Evolutionary conservation across 192 early-diverging fungal species (phyloP), one percentile per base, ranked within the genome.

Genomic region (Gonapodya sp.): DNA sequence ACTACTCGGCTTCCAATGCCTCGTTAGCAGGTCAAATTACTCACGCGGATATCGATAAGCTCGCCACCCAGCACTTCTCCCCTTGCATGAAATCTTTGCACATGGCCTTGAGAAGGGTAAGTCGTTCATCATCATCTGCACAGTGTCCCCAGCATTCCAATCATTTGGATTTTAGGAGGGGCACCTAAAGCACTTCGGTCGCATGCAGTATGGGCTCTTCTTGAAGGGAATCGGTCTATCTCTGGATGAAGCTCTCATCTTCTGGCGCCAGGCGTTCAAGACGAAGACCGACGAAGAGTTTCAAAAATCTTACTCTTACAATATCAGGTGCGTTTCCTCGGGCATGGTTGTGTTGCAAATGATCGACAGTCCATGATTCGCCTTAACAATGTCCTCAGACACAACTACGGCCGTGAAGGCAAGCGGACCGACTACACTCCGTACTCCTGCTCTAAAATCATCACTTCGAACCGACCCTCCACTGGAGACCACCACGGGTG

Each of bases 391-490:
- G 8, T 16, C 8, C 46, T 64, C 24, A 64, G 46, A 36, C 95
- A 97, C 89, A 95, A 94, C 86, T 99, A 99, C 84, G 97, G 97
- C 80, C 82, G 92, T 82, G 97, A 99, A 84, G 97, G 97, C 73
- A 93, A 92, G 64, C 92, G 97, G 16, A 86, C 86, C 30, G 87
- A 95, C 86, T 95, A 95, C 83, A 85, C 85, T 35, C 91, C 94
- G 18, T 95, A 92, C 80, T 84, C 83, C 35, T 99, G 97, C 86
- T 86, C 89, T 80, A 93, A 93, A 78, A 94, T 99, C 86, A 98
- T 99, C 83, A 93, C 86, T 79, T 83, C 85, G 18, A 92, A 93
- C 80, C 89, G 88, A 33, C 96, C 97, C 0, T 91, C 91, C 18
- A 86, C 94, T 1, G 92, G 92, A 16, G 96, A 98, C 82, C 89